Evolutionary conservation across 352 stramenopile genomes (phyloP).

Genomic region (Pythium biforme): DNA sequence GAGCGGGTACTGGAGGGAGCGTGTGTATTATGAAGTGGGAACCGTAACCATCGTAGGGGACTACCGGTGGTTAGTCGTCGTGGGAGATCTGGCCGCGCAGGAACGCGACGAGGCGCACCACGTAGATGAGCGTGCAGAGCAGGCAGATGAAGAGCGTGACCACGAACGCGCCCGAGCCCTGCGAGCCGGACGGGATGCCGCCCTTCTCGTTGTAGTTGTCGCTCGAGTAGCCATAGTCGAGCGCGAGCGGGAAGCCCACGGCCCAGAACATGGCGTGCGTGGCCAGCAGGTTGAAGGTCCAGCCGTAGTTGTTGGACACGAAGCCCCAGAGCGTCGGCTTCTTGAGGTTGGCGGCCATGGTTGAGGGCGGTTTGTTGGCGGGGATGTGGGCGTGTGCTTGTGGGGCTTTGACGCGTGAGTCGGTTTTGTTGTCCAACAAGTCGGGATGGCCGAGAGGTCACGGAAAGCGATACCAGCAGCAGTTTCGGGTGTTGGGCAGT

Average conservation of each 20-base stretch:
- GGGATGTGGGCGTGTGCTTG: neutral
- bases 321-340: slow-evolving; percentile 51
- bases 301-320: slow-evolving; percentile 71
- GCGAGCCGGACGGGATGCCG: slow-evolving; percentile 70
- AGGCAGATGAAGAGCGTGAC: slow-evolving; percentile 78
- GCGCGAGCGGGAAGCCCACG: slow-evolving; percentile 67
- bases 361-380: neutral
- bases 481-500: too few species aligned
- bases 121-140: slow-evolving; percentile 73
- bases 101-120: slow-evolving; percentile 51
- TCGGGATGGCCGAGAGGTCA: too few species aligned
- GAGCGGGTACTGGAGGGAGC: neutral
- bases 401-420: too few species aligned
- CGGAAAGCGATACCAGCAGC: too few species aligned
- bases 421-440: too few species aligned
- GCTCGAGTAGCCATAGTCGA: slow-evolving; percentile 82
- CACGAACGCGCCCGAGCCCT: slow-evolving; percentile 76
- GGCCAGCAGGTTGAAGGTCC: slow-evolving; percentile 84
- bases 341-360: slow-evolving; percentile 18
- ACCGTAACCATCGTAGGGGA: neutral
- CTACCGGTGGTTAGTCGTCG: slow-evolving; percentile 21
- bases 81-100: slow-evolving; percentile 38
- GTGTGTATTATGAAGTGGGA: neutral
- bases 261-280: slow-evolving; percentile 84
- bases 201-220: slow-evolving; percentile 71